Evolutionary conservation across 169 alveolate genomes (phyloP).

Genomic region (Theileria annulata): DNA sequence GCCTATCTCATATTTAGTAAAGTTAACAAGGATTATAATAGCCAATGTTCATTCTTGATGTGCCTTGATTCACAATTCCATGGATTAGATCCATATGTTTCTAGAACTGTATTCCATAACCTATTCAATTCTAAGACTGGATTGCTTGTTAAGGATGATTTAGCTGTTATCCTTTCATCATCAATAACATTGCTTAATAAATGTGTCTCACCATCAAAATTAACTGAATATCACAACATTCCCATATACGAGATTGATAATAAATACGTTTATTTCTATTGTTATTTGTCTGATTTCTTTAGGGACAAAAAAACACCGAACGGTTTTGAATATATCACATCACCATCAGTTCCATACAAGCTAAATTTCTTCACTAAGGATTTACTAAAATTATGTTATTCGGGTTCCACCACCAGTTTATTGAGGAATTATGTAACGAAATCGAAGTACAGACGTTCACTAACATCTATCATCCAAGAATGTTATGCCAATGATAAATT

Average conservation of each 20-base stretch:
- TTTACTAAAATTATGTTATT: neutral
- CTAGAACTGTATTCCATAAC: neutral
- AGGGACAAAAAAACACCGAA: neutral
- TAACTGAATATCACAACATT: neutral
- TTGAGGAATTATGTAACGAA: neutral
- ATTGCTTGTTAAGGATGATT: constrained; percentile 23
- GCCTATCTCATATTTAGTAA: constrained; percentile 53
- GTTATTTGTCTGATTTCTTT: neutral
- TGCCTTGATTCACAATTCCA: constrained; percentile 51
- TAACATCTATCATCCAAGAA: neutral
- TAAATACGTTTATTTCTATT: neutral
- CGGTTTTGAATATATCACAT: neutral
- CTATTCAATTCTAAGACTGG: constrained; percentile 9
- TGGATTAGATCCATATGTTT: constrained; percentile 25
- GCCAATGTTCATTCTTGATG: constrained; percentile 59
- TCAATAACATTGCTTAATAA: neutral
- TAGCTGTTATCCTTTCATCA: constrained; percentile 17
- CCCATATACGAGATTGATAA: neutral
- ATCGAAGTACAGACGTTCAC: neutral
- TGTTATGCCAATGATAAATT: neutral
- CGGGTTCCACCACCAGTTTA: neutral
- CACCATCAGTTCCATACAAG: neutral
- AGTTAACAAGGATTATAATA: constrained; percentile 31
- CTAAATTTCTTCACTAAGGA: neutral
- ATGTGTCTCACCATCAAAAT: neutral